These are phyloP conservation scores for Vitis rupestris DNA, from an alignment of 164 flowering plant genomes.

Conservation along the genomic window DNA sequence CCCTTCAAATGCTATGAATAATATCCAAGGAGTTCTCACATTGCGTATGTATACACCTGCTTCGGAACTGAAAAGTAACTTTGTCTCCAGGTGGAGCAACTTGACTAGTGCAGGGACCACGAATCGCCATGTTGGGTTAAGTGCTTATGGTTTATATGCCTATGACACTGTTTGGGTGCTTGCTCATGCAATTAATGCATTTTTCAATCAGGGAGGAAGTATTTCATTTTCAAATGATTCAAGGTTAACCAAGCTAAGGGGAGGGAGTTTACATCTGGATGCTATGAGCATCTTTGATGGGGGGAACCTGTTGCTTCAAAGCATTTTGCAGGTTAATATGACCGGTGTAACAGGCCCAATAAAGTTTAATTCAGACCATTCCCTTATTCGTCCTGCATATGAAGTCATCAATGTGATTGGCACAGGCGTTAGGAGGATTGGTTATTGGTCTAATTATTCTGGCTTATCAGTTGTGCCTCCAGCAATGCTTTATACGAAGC, in stretches of 20 bases:
- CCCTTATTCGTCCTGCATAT: constrained; percentile 53
- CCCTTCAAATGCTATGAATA: constrained; percentile 18
- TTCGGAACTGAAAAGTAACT: constrained; percentile 37
- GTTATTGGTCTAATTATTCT: constrained; percentile 80
- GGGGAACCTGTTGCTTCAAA: constrained; percentile 39
- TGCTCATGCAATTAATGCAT: constrained; percentile 57
- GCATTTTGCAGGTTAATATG: constrained; percentile 38
- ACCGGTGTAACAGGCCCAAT: constrained; percentile 57
- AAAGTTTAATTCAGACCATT: constrained; percentile 42
- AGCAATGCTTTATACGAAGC: constrained; percentile 33
- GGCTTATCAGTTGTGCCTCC: constrained; percentile 54
- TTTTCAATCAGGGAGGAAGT: constrained; percentile 45
- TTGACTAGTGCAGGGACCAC: constrained; percentile 19
- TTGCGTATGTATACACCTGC: constrained; percentile 50
- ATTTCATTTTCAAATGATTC: constrained; percentile 52
- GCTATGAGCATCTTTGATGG: constrained; percentile 50
- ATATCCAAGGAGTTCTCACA: constrained; percentile 56
- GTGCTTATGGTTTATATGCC: constrained; percentile 51
- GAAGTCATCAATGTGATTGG: constrained; percentile 73
- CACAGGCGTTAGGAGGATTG: constrained; percentile 53
- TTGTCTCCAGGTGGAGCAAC: constrained; percentile 52
- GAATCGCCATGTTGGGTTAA: constrained; percentile 35
- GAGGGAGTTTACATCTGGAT: constrained; percentile 40
- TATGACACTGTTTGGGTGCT: constrained; percentile 70
- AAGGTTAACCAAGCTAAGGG: constrained; percentile 13